Conservation (phyloP, 768 basidiomycete species). For the Panus rudis region DNA sequence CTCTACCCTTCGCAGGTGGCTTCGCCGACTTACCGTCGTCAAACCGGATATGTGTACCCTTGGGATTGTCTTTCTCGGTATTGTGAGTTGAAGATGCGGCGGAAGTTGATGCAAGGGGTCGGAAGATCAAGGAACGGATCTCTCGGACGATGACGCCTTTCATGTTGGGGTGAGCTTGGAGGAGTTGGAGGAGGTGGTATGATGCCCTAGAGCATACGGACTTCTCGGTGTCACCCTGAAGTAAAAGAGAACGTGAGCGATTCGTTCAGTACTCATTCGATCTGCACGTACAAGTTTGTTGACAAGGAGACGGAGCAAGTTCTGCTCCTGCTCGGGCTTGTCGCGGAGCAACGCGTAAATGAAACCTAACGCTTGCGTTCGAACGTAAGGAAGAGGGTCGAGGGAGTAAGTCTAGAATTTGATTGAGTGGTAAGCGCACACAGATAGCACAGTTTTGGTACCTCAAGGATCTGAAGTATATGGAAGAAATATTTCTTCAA, state of each 20-base stretch:
- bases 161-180: conserved; percentile 92
- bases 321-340: conserved; percentile 97
- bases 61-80: conserved; percentile 6
- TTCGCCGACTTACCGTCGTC: conserved; percentile 25
- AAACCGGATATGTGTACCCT: conserved; percentile 50
- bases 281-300: conserved; percentile 75
- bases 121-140: conserved; percentile 71
- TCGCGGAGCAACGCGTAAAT: conserved; percentile 76
- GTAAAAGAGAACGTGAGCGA: neutral
- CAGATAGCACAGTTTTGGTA: conserved; percentile 17
- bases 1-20: conserved; percentile 7
- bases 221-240: conserved; percentile 83
- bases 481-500: conserved; percentile 96
- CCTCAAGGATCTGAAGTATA: conserved; percentile 85
- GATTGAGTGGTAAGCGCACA: neutral
- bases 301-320: conserved; percentile 83
- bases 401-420: conserved; percentile 59
- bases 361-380: conserved; percentile 74
- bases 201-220: conserved; percentile 86
- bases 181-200: conserved; percentile 79
- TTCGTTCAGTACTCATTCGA: neutral
- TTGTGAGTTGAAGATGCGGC: conserved; percentile 16
- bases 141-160: conserved; percentile 86
- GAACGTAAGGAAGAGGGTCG: conserved; percentile 83
- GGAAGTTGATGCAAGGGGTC: conserved; percentile 36